Base-by-base conservation (phyloP, 2,329 filamentous ascomycete genomes). In the Biscogniauxia marginata region DNA sequence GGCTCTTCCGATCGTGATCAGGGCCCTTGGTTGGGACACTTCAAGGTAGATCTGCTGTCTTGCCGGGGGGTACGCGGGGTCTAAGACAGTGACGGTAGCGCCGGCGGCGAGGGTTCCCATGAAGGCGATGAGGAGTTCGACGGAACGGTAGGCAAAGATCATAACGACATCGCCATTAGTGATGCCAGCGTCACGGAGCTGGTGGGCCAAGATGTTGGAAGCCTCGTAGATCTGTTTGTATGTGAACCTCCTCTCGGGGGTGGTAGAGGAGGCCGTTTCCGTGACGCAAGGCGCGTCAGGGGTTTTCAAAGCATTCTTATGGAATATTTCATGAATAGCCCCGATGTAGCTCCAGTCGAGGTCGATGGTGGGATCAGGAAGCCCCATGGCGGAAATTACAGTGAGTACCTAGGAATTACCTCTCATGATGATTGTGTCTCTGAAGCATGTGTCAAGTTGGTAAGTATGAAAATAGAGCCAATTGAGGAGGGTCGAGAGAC, bases 211-310 rank as follows among this genome's bases (percentile, higher is more conserved):
- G 18, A 85, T 80, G 70, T 96, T 96, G 24, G 90, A 89, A 0
- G 88, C 87, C 75, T 96, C 89, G 69, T 92, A 83, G 69, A 98
- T 96, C 67, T 96, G 90, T 62, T 79, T 79, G 73, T 97, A 98
- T 21, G 86, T 93, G 73, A 95, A 97, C 49, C 74, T 75, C 60
- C 90, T 80, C 70, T 86, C 78, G 7, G 86, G 80, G 2, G 79
- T 77, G 3, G 49, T 61, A 2, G 74, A 73, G 24, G 70, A 71
- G 63, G 70, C 71, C 52, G 81, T 84, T 66, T 84, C 81, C 9
- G 72, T 68, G 34, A 84, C 79, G 56, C 81, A 84, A 1, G 66
- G 64, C 30, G 72, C 67, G 44, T 90, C 85, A 1, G 91, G 91
- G 67, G 89, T 80, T 59, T 76, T 80, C 68, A 81, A 73, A 7